These are phyloP conservation scores for Cyclocybe cylindracea DNA, from an alignment of 768 basidiomycete species.

Conservation along the genomic window DNA sequence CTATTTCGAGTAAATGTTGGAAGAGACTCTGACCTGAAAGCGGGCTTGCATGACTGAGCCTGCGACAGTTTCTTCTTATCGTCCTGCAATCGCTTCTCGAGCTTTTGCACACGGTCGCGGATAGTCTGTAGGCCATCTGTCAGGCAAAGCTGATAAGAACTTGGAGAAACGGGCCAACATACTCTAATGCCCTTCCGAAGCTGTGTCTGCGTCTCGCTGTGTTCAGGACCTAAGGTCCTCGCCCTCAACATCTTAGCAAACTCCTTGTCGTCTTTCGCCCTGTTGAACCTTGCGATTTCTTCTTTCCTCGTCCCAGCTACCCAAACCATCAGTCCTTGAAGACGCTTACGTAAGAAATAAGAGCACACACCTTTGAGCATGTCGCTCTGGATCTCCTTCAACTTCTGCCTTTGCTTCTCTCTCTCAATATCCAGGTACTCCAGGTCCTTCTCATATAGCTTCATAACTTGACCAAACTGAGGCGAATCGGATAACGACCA, in stretches of 20 bases:
- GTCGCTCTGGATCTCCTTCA: conserved; percentile 63
- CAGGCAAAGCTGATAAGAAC: conserved; percentile 1
- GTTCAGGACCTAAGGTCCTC: conserved; percentile 85
- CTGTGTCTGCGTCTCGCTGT: conserved; percentile 78
- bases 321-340: conserved; percentile 1
- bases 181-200: conserved; percentile 76
- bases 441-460: conserved; percentile 54
- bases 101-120: conserved; percentile 71
- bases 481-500: conserved; percentile 57
- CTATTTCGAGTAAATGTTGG: background rate
- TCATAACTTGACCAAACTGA: conserved; percentile 51
- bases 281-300: conserved; percentile 78
- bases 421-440: conserved; percentile 45
- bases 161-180: conserved; percentile 20
- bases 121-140: conserved; percentile 47
- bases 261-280: conserved; percentile 76
- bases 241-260: conserved; percentile 75
- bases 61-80: conserved; percentile 71
- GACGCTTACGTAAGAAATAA: background rate
- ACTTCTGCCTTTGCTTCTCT: conserved; percentile 35
- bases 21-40: conserved; percentile 52
- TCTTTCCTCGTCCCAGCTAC: conserved; percentile 81
- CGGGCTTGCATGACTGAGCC: conserved; percentile 59
- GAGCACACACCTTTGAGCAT: conserved; percentile 62
- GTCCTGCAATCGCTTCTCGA: conserved; percentile 71